Evolutionary conservation across 306 rosid genomes (phyloP), one percentile per base, ranked within the genome.

Genomic region (Cicer chorassanicum): DNA sequence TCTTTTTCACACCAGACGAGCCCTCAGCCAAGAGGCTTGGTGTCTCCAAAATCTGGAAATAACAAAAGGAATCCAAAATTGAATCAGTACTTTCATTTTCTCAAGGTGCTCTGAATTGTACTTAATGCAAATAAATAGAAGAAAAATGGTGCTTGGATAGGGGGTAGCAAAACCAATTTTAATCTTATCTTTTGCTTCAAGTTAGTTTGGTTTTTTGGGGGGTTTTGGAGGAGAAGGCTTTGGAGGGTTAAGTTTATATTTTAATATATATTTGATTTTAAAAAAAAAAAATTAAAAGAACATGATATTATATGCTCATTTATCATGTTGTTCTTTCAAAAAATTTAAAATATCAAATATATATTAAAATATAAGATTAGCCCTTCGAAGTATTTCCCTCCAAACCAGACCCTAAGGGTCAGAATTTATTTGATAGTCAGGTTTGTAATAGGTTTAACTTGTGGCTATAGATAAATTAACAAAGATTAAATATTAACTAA

Each of bases 1-100:
- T 85, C 86, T 84, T 91, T 70, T 84, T 88, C 80, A 87, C 79
- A 50, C 93, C 90, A 0, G 91, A 85, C 5, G 93, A 87, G 61
- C 93, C 91, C 76, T 84, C 91, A 5, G 88, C 81, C 82, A 91
- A 71, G 29, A 91, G 96, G 68, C 90, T 91, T 8, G 96, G 93
- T 40, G 91, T 87, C n/a, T 91, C 96, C 88, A 91, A 82, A 75
- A 91, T 85, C 93, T 91, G 83, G 79, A 80, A 19, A 61, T 72
- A 65, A 74, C 78, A 78, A 71, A 4, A 41, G 9, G 4, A 70
- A 63, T 78, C 34, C 15, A 38, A 11, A 71, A 65, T 67, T 53
- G 9, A n/a, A 34, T 43, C 14, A 54, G 12, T 55, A 43, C 19
- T 63, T 48, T 16, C 72, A 70, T 38, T 46, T 57, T 6, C 18